Percentiles rank a stretch among this genome's conserved stretches.
Evolutionary conservation across 768 basidiomycete species (phyloP).

Genomic region (Russula griseocarnosa): DNA sequence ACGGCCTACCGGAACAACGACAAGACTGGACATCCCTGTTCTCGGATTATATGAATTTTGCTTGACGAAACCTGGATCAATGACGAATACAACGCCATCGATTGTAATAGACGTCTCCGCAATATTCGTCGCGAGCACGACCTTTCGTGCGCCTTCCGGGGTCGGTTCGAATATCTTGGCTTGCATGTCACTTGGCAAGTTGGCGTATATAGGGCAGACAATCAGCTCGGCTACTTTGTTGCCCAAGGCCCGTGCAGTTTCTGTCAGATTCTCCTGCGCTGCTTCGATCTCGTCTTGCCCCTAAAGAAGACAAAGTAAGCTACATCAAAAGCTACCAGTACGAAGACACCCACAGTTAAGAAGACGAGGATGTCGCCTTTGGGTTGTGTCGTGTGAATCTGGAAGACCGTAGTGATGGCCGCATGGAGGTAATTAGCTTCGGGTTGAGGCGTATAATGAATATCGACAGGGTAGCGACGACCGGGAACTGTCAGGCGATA

Average conservation of each 20-base stretch:
- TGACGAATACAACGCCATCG: constrained; percentile 98
- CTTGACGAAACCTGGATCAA: constrained; percentile 98
- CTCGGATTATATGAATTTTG: constrained; percentile 98
- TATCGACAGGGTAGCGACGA: constrained; percentile 94
- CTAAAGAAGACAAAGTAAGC: constrained; percentile 37
- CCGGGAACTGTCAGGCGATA: constrained; percentile 68
- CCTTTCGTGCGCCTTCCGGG: constrained; percentile 92
- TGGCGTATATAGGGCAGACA: constrained; percentile 97
- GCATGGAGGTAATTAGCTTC: constrained; percentile 99
- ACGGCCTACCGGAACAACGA: constrained; percentile 83
- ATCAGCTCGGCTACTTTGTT: constrained; percentile 95
- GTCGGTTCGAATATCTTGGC: constrained; percentile 99
- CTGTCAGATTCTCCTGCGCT: constrained; percentile 91
- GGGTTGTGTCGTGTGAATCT: constrained; percentile 98
- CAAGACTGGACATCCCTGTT: constrained; percentile 96
- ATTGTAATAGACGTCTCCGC: constrained; percentile 99
- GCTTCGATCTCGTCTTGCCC: constrained; percentile 99
- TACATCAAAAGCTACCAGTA: background rate
- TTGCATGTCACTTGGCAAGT: constrained; percentile 99
- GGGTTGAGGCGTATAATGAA: constrained; percentile 98
- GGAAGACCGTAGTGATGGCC: constrained; percentile 97
- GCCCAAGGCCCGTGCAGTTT: constrained; percentile 90
- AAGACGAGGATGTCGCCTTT: constrained; percentile 98
- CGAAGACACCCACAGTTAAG: constrained; percentile 63
- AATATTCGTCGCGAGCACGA: constrained; percentile 97